Percentiles rank a stretch among this genome's conserved stretches.
Evolutionary conservation across 2,329 filamentous ascomycete genomes (phyloP).

Genomic region (Fusarium sacchari): DNA sequence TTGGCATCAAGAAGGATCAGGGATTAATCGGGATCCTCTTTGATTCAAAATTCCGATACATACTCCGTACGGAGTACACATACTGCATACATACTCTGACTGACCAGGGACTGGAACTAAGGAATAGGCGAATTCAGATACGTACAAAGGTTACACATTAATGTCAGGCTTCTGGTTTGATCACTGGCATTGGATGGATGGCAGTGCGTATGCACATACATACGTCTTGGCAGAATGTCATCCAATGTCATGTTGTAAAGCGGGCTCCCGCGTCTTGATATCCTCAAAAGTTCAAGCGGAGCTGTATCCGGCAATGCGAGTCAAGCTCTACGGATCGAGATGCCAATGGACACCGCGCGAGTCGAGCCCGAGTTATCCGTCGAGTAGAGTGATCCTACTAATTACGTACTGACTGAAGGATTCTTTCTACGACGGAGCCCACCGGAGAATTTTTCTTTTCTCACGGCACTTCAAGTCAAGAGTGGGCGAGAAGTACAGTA

Average conservation of each 20-base stretch:
- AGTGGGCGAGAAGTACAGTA: background rate
- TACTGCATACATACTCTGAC: background rate
- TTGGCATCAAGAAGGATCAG: slow-evolving; percentile 12
- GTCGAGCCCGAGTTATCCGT: slow-evolving; percentile 25
- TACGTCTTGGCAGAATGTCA: slow-evolving; percentile 30
- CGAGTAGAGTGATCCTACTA: background rate
- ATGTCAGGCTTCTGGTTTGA: slow-evolving; percentile 19
- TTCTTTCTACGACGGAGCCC: slow-evolving; percentile 3
- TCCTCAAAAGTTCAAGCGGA: background rate
- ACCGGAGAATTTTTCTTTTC: slow-evolving; percentile 11
- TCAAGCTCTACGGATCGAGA: slow-evolving; percentile 17
- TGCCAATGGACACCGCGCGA: slow-evolving; percentile 3
- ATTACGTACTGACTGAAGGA: slow-evolving; percentile 33
- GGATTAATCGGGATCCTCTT: slow-evolving; percentile 20
- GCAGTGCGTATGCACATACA: background rate
- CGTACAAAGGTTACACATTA: slow-evolving; percentile 1
- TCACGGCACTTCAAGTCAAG: slow-evolving; percentile 20
- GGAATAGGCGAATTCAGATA: slow-evolving; percentile 17
- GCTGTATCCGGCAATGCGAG: slow-evolving; percentile 12
- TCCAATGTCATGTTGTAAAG: slow-evolving; percentile 16
- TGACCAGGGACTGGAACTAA: slow-evolving; percentile 8
- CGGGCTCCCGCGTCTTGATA: background rate
- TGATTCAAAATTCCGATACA: slow-evolving; percentile 7
- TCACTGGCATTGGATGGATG: slow-evolving; percentile 3
- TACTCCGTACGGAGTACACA: too few species aligned